Evolutionary conservation across 78 protist species (phyloP).

Genomic region (Dictyostelium intermedium): DNA sequence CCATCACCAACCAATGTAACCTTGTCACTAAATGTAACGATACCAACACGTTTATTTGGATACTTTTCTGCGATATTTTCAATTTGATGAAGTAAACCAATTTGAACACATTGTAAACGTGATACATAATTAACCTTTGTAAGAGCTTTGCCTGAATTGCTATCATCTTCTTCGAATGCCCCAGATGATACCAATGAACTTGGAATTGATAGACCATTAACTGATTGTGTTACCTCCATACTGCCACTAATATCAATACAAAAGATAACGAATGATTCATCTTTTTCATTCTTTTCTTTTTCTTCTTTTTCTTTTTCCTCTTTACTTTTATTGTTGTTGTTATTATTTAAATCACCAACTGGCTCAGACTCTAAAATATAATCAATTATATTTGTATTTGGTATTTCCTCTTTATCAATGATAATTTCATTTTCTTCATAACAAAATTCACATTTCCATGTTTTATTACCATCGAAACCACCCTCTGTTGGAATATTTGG

Average conservation of each 20-base stretch:
- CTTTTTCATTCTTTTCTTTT: not conserved
- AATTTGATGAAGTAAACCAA: conserved; percentile 75
- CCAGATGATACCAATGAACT: not conserved
- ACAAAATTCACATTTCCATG: conserved; percentile 87
- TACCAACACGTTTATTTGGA: conserved; percentile 73
- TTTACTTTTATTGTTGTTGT: not conserved
- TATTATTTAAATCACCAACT: not conserved
- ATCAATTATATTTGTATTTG: conserved; percentile 58
- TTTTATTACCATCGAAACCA: conserved; percentile 13
- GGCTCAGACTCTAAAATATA: conserved; percentile 58
- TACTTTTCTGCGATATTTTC: conserved; percentile 12
- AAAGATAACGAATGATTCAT: conserved; percentile 58
- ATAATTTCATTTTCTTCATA: not conserved
- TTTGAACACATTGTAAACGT: conserved; percentile 82
- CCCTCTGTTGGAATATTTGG: conserved; percentile 40
- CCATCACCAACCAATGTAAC: conserved; percentile 86
- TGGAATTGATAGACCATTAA: not conserved
- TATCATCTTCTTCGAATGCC: too few relatives aligned
- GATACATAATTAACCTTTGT: conserved; percentile 37
- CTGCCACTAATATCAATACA: conserved; percentile 77
- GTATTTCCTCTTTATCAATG: conserved; percentile 64
- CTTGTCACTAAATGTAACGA: conserved; percentile 76
- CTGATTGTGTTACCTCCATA: conserved; percentile 76
- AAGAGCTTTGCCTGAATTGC: too few relatives aligned
- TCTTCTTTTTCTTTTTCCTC: not conserved